Conservation (phyloP, 768 basidiomycete genomes). For the Lactarius hengduanensis region DNA sequence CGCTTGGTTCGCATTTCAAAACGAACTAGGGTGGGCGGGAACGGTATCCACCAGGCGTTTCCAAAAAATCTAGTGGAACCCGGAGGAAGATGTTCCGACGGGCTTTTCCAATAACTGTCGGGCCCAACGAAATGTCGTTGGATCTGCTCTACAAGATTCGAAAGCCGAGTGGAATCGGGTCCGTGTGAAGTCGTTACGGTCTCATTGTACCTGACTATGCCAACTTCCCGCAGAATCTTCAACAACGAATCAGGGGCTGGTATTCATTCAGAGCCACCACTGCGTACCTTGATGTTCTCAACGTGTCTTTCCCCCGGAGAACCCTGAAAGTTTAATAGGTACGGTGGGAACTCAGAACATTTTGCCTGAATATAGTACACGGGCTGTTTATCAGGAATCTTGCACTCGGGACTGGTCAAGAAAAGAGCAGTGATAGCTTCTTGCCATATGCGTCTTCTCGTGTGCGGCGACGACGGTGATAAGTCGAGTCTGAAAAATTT, state of each 20-base stretch:
- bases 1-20: conserved; percentile 2
- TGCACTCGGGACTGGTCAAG: conserved; percentile 55
- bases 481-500: conserved; percentile 50
- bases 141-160: conserved; percentile 50
- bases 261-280: neutral
- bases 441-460: conserved; percentile 74
- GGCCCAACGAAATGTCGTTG: conserved; percentile 62
- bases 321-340: conserved; percentile 61
- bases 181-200: conserved; percentile 50
- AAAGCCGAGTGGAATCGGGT: conserved; percentile 47
- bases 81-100: conserved; percentile 33
- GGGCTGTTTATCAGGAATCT: conserved; percentile 55
- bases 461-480: conserved; percentile 55
- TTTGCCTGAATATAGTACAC: conserved; percentile 60
- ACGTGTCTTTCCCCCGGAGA: conserved; percentile 68
- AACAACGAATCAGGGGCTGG: neutral
- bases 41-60: conserved; percentile 78
- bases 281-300: conserved; percentile 72
- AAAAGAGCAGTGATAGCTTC: conserved; percentile 68
- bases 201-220: conserved; percentile 51
- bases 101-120: conserved; percentile 65
- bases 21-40: conserved; percentile 67
- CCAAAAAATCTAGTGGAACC: conserved; percentile 59
- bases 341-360: conserved; percentile 63
- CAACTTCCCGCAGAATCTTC: conserved; percentile 74